Evolutionary conservation across 2,329 filamentous ascomycete species (phyloP).

Genomic region (Dactylellina cionopaga): DNA sequence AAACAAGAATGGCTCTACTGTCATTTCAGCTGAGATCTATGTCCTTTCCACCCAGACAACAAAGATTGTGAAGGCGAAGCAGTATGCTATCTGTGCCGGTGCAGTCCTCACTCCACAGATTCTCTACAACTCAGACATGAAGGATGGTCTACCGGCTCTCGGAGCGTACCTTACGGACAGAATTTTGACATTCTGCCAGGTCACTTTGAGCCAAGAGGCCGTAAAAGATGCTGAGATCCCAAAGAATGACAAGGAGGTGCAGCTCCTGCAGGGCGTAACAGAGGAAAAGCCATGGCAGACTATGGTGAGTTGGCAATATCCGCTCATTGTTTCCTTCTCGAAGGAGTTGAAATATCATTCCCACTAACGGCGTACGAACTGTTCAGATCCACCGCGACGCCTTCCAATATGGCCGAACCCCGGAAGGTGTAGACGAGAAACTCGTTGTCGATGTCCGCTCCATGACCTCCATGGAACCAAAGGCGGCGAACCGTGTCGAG

Average conservation of each 20-base stretch:
- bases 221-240: slow-evolving; percentile 33
- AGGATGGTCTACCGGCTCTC: slow-evolving; percentile 31
- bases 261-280: slow-evolving; percentile 51
- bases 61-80: slow-evolving; percentile 54
- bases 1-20: slow-evolving; percentile 1
- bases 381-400: slow-evolving; percentile 58
- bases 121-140: slow-evolving; percentile 51
- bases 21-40: slow-evolving; percentile 25
- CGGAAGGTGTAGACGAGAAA: slow-evolving; percentile 53
- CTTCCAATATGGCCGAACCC: slow-evolving; percentile 56
- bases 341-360: no score
- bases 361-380: no score
- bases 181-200: slow-evolving; percentile 57
- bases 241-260: slow-evolving; percentile 45
- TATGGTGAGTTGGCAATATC: slow-evolving; percentile 12
- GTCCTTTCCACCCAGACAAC: slow-evolving; percentile 50
- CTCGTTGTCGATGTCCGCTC: slow-evolving; percentile 55
- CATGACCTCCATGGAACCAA: slow-evolving; percentile 52
- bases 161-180: slow-evolving; percentile 57
- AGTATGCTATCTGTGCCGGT: slow-evolving; percentile 57
- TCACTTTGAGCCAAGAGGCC: slow-evolving; percentile 54
- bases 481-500: slow-evolving; percentile 37
- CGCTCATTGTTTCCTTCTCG: no score
- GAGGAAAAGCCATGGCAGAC: slow-evolving; percentile 56
- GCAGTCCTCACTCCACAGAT: slow-evolving; percentile 57